Evolutionary conservation across 2,329 filamentous ascomycete species (phyloP).

Genomic region (Ramichloridium luteum): DNA sequence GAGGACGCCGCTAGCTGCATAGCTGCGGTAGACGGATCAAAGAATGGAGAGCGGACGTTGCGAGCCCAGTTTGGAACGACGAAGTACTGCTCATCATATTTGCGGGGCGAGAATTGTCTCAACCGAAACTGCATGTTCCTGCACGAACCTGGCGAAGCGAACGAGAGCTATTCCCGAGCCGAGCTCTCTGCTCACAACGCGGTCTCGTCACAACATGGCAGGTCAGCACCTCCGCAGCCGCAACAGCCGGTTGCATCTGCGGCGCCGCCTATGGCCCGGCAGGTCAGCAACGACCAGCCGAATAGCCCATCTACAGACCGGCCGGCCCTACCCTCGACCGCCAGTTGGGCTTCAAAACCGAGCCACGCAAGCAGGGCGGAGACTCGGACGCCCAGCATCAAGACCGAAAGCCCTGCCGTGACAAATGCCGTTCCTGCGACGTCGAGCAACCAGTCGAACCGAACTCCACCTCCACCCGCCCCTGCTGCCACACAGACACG

Average conservation of each 20-base stretch:
- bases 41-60: slow-evolving; percentile 76
- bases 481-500: slow-evolving; percentile 9
- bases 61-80: slow-evolving; percentile 76
- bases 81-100: slow-evolving; percentile 95
- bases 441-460: slow-evolving; percentile 14
- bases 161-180: slow-evolving; percentile 89
- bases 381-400: slow-evolving; percentile 70
- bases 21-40: slow-evolving; percentile 77
- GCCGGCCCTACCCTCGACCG: slow-evolving; percentile 83
- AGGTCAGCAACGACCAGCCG: slow-evolving; percentile 28
- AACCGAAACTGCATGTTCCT: slow-evolving; percentile 97
- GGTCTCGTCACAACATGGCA: slow-evolving; percentile 63
- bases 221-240: slow-evolving; percentile 33
- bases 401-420: slow-evolving; percentile 67
- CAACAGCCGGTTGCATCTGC: slow-evolving; percentile 41
- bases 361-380: slow-evolving; percentile 55
- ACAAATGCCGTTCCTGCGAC: slow-evolving; percentile 23
- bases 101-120: slow-evolving; percentile 85
- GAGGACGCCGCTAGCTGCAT: slow-evolving; percentile 86
- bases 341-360: slow-evolving; percentile 75
- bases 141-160: slow-evolving; percentile 95
- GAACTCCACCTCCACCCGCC: slow-evolving; percentile 10
- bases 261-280: slow-evolving; percentile 53
- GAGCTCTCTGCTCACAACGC: slow-evolving; percentile 92
- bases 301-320: slow-evolving; percentile 44